phyloP scores from a whole-genome alignment of 2,329 filamentous ascomycete genomes.

The Cladosporium velox region DNA sequence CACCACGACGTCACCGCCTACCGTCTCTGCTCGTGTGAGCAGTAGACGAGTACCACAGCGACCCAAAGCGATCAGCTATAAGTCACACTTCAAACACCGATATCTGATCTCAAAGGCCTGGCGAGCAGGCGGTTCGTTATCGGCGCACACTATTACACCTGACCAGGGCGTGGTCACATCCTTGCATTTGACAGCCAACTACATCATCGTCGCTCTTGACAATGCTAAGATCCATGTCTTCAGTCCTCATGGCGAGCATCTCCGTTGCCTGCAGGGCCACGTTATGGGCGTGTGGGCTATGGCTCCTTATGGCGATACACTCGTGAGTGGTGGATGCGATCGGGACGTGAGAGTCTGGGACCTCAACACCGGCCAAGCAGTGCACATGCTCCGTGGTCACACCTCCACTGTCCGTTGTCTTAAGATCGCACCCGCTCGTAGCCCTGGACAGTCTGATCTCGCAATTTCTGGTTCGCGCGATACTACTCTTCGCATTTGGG shows the following conservation, averaged over 20 bases:
- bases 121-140: constrained; percentile 85
- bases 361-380: constrained; percentile 76
- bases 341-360: constrained; percentile 97
- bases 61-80: constrained; percentile 77
- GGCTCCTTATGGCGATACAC: constrained; percentile 93
- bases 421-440: constrained; percentile 75
- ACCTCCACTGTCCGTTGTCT: constrained; percentile 95
- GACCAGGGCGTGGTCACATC: constrained; percentile 97
- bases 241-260: constrained; percentile 82
- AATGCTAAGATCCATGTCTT: constrained; percentile 99
- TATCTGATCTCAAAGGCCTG: constrained; percentile 97
- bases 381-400: constrained; percentile 86
- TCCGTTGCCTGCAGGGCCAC: constrained; percentile 89
- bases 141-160: constrained; percentile 85
- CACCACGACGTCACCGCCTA: constrained; percentile 27
- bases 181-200: constrained; percentile 88
- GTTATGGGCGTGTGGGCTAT: constrained; percentile 99
- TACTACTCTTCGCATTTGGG: constrained; percentile 93
- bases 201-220: constrained; percentile 95
- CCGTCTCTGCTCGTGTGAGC: constrained; percentile 27
- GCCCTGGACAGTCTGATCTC: constrained; percentile 65
- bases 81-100: constrained; percentile 95
- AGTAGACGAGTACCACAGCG: constrained; percentile 43
- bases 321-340: constrained; percentile 96
- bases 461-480: constrained; percentile 96